Conservation (phyloP, 164 flowering plant genomes). For the Paratinospora sagittata region DNA sequence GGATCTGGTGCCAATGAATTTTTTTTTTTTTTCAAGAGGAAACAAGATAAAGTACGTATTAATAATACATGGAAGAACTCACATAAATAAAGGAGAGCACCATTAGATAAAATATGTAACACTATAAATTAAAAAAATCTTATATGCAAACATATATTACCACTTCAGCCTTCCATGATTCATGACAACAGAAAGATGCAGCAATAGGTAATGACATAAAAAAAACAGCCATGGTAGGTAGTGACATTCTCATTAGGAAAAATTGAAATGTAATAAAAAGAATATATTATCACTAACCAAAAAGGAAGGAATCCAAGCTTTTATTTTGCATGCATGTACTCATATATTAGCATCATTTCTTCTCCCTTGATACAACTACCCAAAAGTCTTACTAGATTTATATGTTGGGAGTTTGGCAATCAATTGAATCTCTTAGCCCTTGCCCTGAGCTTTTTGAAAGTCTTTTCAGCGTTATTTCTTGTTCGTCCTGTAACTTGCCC, state of each 20-base stretch:
- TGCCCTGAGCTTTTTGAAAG: conserved; percentile 11
- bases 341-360: conserved; percentile 16
- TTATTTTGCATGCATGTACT: conserved; percentile 16
- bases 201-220: too few species aligned
- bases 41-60: too few species aligned
- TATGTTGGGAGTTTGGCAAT: conserved; percentile 18
- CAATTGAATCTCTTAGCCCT: conserved; percentile 12
- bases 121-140: background rate
- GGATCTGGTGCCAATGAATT: background rate
- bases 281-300: conserved; percentile 6
- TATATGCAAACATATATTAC: too few species aligned
- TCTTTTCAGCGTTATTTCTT: conserved; percentile 15
- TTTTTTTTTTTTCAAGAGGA: too few species aligned
- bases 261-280: background rate
- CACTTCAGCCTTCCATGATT: background rate
- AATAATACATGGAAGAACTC: too few species aligned
- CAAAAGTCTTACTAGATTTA: conserved; percentile 13
- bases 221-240: too few species aligned
- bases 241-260: too few species aligned
- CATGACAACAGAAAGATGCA: background rate
- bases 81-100: too few species aligned
- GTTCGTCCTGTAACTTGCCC: conserved; percentile 1
- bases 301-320: conserved; percentile 16
- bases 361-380: conserved; percentile 13
- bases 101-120: too few species aligned